A percentile compares a stretch with the other conserved stretches of the same genome.
Conservation (phyloP, 2,329 filamentous ascomycete species). For the Botryosphaeria dothidea region DNA sequence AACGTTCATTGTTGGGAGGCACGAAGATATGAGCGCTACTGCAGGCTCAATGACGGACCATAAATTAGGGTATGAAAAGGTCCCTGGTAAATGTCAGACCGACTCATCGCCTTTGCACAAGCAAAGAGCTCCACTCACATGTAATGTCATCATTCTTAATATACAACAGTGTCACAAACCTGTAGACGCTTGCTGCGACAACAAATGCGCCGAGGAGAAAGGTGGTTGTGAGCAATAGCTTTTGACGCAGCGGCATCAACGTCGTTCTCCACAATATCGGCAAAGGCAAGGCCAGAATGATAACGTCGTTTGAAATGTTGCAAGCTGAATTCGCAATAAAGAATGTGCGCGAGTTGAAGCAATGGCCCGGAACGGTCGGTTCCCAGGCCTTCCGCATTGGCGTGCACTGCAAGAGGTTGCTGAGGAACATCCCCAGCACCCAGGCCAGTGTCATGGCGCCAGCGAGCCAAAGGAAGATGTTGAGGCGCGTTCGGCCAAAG, state of each 20-base stretch:
- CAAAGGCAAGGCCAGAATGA: not conserved
- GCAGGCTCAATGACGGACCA: not conserved
- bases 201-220: not conserved
- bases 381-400: not conserved
- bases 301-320: not conserved
- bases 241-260: not conserved
- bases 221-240: not conserved
- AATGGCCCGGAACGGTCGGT: not conserved
- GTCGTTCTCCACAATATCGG: not conserved
- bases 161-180: not conserved
- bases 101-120: not conserved
- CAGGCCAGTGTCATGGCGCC: not conserved
- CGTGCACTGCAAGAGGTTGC: not conserved
- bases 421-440: not conserved
- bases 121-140: not conserved
- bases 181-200: not conserved
- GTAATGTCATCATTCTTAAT: not conserved
- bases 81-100: not conserved
- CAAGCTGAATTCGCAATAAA: not conserved
- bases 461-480: not conserved
- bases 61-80: not conserved
- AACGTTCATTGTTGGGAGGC: not conserved
- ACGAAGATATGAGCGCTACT: not conserved
- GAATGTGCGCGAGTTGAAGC: not conserved
- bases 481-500: not conserved